Conservation (phyloP, 2,329 filamentous ascomycete species). For the Parascedosporium putredinis region DNA sequence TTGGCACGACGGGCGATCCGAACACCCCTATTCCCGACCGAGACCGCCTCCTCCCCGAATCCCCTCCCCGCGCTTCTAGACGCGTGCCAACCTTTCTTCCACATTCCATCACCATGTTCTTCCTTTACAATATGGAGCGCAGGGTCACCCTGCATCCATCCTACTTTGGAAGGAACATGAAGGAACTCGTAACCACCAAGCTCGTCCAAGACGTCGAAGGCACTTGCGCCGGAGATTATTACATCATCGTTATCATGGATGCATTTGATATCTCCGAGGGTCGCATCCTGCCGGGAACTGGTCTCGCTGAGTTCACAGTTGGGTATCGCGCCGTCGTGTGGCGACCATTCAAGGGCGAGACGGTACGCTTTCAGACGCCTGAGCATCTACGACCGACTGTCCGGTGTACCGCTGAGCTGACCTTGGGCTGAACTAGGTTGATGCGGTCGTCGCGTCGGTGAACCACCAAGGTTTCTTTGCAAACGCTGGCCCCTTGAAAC, state of each 20-base stretch:
- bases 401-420: conserved; percentile 14
- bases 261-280: conserved; percentile 91
- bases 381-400: conserved; percentile 12
- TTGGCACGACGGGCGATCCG: too few species aligned
- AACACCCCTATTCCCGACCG: too few species aligned
- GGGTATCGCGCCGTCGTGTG: conserved; percentile 93
- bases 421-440: conserved; percentile 52
- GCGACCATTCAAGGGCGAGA: conserved; percentile 96
- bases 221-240: conserved; percentile 89
- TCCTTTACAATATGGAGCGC: conserved; percentile 93
- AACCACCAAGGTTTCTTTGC: conserved; percentile 89
- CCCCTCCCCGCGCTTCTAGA: not conserved
- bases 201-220: conserved; percentile 91
- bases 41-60: too few species aligned
- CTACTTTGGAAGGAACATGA: conserved; percentile 90
- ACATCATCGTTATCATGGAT: conserved; percentile 96
- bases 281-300: conserved; percentile 81
- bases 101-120: conserved; percentile 64
- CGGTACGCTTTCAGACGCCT: conserved; percentile 48
- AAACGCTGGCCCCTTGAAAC: conserved; percentile 64
- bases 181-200: conserved; percentile 80
- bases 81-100: not conserved
- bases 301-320: conserved; percentile 88
- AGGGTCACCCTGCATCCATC: conserved; percentile 92
- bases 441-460: conserved; percentile 85